phyloP scores from a whole-genome alignment of 2,329 filamentous ascomycete genomes.

The Bipolaris zeicola region DNA sequence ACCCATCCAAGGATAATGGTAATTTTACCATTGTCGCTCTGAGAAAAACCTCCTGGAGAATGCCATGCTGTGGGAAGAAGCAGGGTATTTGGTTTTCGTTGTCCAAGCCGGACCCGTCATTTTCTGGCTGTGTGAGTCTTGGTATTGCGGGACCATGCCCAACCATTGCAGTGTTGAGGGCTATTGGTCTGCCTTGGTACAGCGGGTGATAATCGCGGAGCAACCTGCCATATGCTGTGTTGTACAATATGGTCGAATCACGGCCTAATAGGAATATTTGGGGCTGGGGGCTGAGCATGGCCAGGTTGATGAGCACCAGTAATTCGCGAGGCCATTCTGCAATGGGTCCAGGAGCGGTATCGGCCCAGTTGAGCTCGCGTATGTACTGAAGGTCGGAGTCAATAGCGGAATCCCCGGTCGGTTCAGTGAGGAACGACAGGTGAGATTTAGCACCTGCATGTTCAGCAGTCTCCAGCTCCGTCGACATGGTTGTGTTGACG shows the following conservation, averaged over 20 bases:
- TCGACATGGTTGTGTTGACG: neutral
- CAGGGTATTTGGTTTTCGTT: neutral
- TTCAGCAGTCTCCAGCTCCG: neutral
- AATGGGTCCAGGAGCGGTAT: constrained; percentile 4
- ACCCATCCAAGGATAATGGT: constrained; percentile 1
- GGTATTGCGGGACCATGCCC: neutral
- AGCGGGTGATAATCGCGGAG: constrained; percentile 6
- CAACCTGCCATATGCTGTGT: constrained; percentile 5
- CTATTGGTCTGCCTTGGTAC: constrained; percentile 3
- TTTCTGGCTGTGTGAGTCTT: neutral
- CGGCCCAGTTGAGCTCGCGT: constrained; percentile 3
- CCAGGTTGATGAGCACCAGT: constrained; percentile 5
- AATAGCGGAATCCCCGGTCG: constrained; percentile 4
- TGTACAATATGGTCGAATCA: constrained; percentile 5
- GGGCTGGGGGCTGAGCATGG: constrained; percentile 3
- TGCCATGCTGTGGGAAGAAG: constrained; percentile 3
- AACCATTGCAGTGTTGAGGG: constrained; percentile 4
- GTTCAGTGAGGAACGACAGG: constrained; percentile 4
- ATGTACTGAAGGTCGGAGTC: constrained; percentile 4
- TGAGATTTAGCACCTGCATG: neutral
- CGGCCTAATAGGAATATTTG: constrained; percentile 4
- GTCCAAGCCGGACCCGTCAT: neutral
- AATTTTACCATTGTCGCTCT: constrained; percentile 6
- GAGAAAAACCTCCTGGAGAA: constrained; percentile 4
- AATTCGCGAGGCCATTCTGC: constrained; percentile 7